A percentile compares a stretch with the other conserved stretches of the same genome.
Evolutionary conservation across 2,329 filamentous ascomycete species (phyloP).

Genomic region (Colletotrichum limetticola): DNA sequence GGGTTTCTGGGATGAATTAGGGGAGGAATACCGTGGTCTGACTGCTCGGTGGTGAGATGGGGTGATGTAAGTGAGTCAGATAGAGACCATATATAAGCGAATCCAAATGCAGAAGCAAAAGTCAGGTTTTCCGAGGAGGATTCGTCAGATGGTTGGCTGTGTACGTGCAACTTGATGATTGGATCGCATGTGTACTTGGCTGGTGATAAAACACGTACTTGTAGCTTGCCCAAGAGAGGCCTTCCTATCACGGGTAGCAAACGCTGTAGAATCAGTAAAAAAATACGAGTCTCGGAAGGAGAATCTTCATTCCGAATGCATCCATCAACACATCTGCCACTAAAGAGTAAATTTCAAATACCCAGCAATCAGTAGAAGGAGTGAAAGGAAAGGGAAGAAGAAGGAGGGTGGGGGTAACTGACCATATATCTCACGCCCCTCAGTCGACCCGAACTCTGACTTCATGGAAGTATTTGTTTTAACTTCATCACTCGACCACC

Average conservation of each 20-base stretch:
- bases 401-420: not conserved
- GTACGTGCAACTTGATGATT: not conserved
- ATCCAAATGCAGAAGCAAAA: not conserved
- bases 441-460: not conserved
- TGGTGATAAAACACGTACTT: not conserved
- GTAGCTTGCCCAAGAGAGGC: not conserved
- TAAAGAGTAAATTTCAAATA: not conserved
- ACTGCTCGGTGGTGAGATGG: not conserved
- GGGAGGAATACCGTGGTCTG: no score
- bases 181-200: not conserved
- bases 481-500: no score
- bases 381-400: not conserved
- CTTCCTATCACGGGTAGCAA: no score
- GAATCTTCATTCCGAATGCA: not conserved
- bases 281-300: not conserved
- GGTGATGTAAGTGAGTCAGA: not conserved
- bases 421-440: not conserved
- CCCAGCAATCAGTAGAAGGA: no score
- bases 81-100: not conserved
- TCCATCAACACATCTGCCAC: not conserved
- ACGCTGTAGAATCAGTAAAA: not conserved
- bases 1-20: conserved; percentile 16
- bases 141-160: not conserved
- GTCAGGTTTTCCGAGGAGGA: not conserved
- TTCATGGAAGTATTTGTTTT: not conserved